Conservation (phyloP, 139 green algal species). For the Closterium sp. region DNA sequence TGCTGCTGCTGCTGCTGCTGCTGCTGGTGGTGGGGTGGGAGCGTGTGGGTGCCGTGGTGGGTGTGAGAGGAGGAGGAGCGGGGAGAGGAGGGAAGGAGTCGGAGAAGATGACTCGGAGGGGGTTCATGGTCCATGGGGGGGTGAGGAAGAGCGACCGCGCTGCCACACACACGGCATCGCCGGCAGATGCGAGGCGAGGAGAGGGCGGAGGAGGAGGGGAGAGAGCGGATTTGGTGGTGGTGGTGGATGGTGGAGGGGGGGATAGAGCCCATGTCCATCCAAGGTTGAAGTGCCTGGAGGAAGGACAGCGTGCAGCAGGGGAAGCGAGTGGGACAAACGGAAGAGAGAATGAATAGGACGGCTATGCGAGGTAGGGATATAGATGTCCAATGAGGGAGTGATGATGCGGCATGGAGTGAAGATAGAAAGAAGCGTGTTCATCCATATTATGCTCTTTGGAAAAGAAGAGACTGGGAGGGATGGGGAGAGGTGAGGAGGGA, state of each 20-base stretch:
- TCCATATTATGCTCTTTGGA: too few species aligned
- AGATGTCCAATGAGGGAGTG: too few species aligned
- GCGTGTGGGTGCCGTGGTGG: background rate
- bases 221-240: background rate
- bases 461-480: background rate
- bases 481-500: background rate
- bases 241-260: background rate
- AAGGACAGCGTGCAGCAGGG: background rate
- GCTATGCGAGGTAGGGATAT: background rate
- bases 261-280: background rate
- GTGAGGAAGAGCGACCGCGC: background rate
- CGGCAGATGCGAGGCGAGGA: background rate
- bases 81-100: background rate
- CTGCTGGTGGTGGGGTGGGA: background rate
- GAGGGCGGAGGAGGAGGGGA: background rate
- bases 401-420: background rate
- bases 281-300: background rate
- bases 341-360: background rate
- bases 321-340: background rate
- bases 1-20: too few species aligned
- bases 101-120: background rate
- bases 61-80: background rate
- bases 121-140: background rate
- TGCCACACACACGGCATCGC: background rate
- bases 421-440: too few species aligned